Percentiles rank a stretch among this genome's conserved stretches.
Conservation (phyloP, 1,284 basidiomycete genomes). For the Microbotryomycetes sp. region DNA sequence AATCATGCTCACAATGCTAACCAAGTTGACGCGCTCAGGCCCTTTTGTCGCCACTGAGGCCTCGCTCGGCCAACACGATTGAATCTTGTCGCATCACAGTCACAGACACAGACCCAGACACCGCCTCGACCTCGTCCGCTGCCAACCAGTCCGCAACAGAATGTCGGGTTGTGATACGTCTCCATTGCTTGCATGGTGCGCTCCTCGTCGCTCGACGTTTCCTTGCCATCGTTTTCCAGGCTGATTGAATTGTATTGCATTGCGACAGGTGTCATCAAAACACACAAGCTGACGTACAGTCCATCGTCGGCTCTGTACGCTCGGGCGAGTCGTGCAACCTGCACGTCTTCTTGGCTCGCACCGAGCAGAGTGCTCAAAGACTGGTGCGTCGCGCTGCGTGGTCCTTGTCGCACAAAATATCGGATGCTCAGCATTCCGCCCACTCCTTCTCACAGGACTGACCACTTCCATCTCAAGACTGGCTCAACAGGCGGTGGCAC, state of each 20-base stretch:
- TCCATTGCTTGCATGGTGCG: slow-evolving; percentile 30
- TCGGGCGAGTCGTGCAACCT: slow-evolving; percentile 9
- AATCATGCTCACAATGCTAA: no score
- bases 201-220: not conserved
- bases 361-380: slow-evolving; percentile 25
- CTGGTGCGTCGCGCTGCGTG: slow-evolving; percentile 4
- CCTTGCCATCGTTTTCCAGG: not conserved
- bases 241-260: not conserved
- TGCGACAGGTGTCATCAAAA: slow-evolving; percentile 29
- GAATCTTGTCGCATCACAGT: slow-evolving; percentile 18
- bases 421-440: not conserved
- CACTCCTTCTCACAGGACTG: slow-evolving; percentile 8
- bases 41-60: slow-evolving; percentile 19
- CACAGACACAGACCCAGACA: slow-evolving; percentile 10
- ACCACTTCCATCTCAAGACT: slow-evolving; percentile 28
- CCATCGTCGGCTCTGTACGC: slow-evolving; percentile 17
- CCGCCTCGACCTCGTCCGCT: not conserved
- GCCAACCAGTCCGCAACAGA: slow-evolving; percentile 6
- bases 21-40: slow-evolving; percentile 4
- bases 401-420: not conserved
- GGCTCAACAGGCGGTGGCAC: slow-evolving; percentile 1
- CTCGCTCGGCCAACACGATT: slow-evolving; percentile 21
- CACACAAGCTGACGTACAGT: slow-evolving; percentile 27
- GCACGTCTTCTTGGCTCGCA: slow-evolving; percentile 21
- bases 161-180: slow-evolving; percentile 26